Evolutionary conservation across 805 yeast genomes (phyloP), one percentile per base, ranked within the genome.

Genomic region (Wickerhamomyces chambardii): DNA sequence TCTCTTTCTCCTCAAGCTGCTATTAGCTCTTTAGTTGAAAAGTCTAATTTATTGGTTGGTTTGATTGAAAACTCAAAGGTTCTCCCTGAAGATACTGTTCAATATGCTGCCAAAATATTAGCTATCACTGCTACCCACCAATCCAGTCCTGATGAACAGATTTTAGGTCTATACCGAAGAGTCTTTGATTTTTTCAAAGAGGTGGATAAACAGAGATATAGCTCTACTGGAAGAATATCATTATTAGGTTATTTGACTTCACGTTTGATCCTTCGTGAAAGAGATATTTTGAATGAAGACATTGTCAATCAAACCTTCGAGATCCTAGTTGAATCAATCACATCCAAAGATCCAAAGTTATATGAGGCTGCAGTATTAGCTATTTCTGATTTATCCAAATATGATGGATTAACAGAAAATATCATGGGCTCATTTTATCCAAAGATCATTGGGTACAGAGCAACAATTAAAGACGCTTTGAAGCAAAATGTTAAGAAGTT

Each of bases 111-210:
- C 5, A 64, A 59, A 35, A 44, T 64, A 3, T 43, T 74, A 24
- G 83, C 77, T 19, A 64, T 74, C 4, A 55, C 74, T 37, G 67
- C 59, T 2, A 64, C 74, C 29, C 73, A 70, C 45, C 61, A 64
- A 4, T 21, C 28, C 1, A 46, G 31, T 16, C 1, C 48, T 3
- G 53, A 50, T 29, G 40, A 29, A 0, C 4, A 35, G 1, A 36
- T 56, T 4, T 2, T 11, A 0, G 15, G 31, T 0, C 17, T 46
- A 2, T 32, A 51, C 14, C 30, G 27, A 8, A 15, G 29, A 12
- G 22, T 42, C 5, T 34, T 51, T 14, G 19, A 17, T 8, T 22
- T 43, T 10, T 22, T 40, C 25, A 38, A 40, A 7, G 32, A 17
- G n/a, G 18, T 37, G 8, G 38, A 42, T 6, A 31, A 47, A 4